Evolutionary conservation across 23 red algal genomes (phyloP).

Genomic region (Gracilariopsis chorda): DNA sequence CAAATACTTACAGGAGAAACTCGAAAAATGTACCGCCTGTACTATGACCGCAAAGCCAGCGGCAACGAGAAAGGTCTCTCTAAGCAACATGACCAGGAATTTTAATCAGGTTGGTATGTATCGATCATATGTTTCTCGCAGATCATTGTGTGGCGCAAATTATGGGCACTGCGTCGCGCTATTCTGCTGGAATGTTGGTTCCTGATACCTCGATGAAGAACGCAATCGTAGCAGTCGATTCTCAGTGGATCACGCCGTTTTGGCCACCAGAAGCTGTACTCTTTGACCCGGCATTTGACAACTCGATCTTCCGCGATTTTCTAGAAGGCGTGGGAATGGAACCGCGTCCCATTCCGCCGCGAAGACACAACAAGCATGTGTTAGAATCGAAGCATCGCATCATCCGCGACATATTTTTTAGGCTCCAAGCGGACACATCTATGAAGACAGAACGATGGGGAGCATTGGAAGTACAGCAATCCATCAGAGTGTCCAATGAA

Average conservation of each 20-base stretch:
- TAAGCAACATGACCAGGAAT: not conserved
- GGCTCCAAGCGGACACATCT: not conserved
- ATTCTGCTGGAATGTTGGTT: not conserved
- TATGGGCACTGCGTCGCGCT: not conserved
- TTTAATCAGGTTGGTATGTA: not conserved
- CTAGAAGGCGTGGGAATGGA: not conserved
- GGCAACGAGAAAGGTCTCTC: not conserved
- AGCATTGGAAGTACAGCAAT: not conserved
- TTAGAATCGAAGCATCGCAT: not conserved
- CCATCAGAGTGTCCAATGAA: not conserved
- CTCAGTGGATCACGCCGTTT: not conserved
- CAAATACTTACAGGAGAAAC: not conserved
- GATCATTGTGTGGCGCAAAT: not conserved
- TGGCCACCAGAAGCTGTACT: slow-evolving; percentile 16
- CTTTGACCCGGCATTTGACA: slow-evolving; percentile 29
- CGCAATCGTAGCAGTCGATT: not conserved
- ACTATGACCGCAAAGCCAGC: not conserved
- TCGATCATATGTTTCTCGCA: not conserved
- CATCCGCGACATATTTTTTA: not conserved
- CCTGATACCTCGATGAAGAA: not conserved
- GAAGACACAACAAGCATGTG: not conserved
- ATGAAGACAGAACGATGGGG: not conserved
- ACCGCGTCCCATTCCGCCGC: not conserved
- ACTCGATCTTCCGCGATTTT: not conserved
- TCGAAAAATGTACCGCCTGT: not conserved